Evolutionary conservation across 495 filamentous ascomycete species (phyloP), one percentile per base, ranked within the genome.

Genomic region (Aspergillus affinis): DNA sequence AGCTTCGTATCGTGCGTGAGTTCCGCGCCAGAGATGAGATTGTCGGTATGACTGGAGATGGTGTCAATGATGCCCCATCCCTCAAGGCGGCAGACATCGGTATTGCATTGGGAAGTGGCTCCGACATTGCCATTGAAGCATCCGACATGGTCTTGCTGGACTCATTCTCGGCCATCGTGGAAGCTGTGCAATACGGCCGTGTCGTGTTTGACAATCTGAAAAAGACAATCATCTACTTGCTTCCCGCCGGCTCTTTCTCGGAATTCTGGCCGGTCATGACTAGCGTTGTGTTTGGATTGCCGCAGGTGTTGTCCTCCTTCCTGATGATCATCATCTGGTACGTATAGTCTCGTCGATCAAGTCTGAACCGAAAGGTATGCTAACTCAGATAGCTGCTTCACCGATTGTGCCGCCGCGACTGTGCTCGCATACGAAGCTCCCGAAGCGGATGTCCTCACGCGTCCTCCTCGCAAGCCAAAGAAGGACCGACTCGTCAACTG

Each of bases 71-170:
- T 67, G 82, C 82, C 0, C 84, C 83, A 5, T 78, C 81, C 4
- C 74, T 86, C 9, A 82, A 81, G 59, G 78, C 73, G 27, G 81
- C 80, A 20, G 80, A 84, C 55, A 77, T 84, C 46, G 82, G 82
- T 30, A 81, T 85, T 54, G 78, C 80, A 2, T 72, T 83, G 45
- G 79, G 75, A 0, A 72, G 64, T 51, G 84, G 83, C 17, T 74
- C 68, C 62, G 73, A 89, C 74, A 84, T 90, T 44, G 87, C 88
- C 23, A 85, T 88, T 47, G 87, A 89, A 69, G 86, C 88, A 0
- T 82, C 87, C 0, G 87, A 89, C 63, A 87, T 90, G 82, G 84
- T 90, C 0, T 75, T 90, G 9, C 73, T 90, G 2, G 87, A 89
- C 20, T 82, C 80, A 0, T 90, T 91, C 64, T 75, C 77, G 3